Evolutionary conservation across 768 basidiomycete species (phyloP), one percentile per base, ranked within the genome.

Genomic region (Sporobolomyces phaffii): DNA sequence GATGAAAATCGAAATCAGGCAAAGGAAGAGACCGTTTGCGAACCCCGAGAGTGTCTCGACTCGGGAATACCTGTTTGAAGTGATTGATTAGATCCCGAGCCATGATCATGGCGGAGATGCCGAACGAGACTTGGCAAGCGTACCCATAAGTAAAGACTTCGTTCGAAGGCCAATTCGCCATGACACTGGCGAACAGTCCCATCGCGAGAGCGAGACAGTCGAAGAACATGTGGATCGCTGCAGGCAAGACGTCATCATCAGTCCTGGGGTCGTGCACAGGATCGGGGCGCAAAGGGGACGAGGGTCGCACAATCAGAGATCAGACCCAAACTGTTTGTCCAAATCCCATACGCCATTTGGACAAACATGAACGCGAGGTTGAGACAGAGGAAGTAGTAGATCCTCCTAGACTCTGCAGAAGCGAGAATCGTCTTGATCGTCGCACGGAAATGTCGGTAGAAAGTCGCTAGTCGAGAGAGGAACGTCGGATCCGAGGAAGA

Each of bases 181-280:
- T 98, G 8, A 99, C 89, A 13, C 90, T 93, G 8, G 96, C 96
- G 62, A 96, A 85, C 4, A 99, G 82, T 3, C 96, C 96, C 58
- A 99, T 90, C 0, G 86, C 91, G 57, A 99, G 91, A 1, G 94
- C 94, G 84, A 97, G 86, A 75, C 96, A 98, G 79, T 99, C 96
- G 73, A 99, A 99, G 15, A 91, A 90, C 96, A 98, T 99, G 76
- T 99, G 96, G 41, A 99, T 98, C 26, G 96, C 94, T 98, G 71
- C 24, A n/a, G 36, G 26, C 7, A 7, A 22, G 4, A 7, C n/a
- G 52, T 20, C 28, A 20, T 18, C 41, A 6, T 34, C 47, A 40
- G n/a, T 26, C 13, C n/a, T n/a, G n/a, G n/a, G n/a, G n/a, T n/a
- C n/a, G n/a, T 41, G 18, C 24, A 34, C 24, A 4, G 5, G 34